Conservation (phyloP, 1,284 basidiomycete species). For the Tetrapyrgos nigripes region DNA sequence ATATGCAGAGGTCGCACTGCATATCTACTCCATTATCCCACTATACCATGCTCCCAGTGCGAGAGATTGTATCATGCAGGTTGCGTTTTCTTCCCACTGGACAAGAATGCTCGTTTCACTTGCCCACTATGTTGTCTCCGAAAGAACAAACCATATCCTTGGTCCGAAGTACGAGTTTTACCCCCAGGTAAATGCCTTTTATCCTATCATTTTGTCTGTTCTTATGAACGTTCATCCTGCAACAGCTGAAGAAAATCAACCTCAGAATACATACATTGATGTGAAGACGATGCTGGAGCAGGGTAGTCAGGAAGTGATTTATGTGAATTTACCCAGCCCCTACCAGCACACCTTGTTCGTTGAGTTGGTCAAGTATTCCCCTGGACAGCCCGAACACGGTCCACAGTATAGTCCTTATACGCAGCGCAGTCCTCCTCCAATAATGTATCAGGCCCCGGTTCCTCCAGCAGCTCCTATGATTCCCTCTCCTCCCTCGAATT, state of each 20-base stretch:
- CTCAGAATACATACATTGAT: constrained; percentile 66
- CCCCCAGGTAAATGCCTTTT: constrained; percentile 58
- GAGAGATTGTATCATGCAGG: constrained; percentile 71
- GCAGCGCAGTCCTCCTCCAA: not conserved
- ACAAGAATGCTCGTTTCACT: constrained; percentile 50
- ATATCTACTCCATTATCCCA: constrained; percentile 63
- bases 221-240: constrained; percentile 13
- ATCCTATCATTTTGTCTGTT: constrained; percentile 14
- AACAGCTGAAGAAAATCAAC: constrained; percentile 45
- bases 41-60: constrained; percentile 73
- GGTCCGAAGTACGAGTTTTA: constrained; percentile 76
- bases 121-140: constrained; percentile 80
- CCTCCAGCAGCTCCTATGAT: constrained; percentile 2
- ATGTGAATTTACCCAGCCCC: constrained; percentile 68
- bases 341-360: constrained; percentile 74
- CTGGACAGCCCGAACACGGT: constrained; percentile 45
- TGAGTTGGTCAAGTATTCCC: constrained; percentile 70
- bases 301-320: constrained; percentile 74
- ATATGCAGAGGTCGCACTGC: constrained; percentile 75
- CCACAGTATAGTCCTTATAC: constrained; percentile 3
- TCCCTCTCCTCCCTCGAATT: constrained; percentile 27
- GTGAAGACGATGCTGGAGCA: constrained; percentile 75
- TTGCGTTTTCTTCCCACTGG: constrained; percentile 71
- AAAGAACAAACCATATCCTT: constrained; percentile 70
- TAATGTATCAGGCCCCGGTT: not conserved